Evolutionary conservation across 495 filamentous ascomycete genomes (phyloP).

Genomic region (Massariosphaeria phaeospora): DNA sequence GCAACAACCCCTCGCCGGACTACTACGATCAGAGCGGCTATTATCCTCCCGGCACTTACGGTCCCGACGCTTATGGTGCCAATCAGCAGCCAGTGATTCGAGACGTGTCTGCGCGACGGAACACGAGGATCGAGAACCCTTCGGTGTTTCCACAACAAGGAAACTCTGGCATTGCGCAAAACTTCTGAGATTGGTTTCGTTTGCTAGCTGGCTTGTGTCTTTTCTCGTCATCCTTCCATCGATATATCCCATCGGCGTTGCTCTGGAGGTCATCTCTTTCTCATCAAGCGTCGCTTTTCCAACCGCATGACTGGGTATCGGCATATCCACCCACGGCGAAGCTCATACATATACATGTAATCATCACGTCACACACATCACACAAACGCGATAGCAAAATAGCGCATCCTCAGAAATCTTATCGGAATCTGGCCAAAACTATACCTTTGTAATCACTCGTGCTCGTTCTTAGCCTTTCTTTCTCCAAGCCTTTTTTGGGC

Average conservation of each 20-base stretch:
- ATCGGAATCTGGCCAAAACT: too few species aligned
- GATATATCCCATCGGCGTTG: constrained; percentile 22
- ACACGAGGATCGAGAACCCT: constrained; percentile 90
- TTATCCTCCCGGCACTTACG: constrained; percentile 53
- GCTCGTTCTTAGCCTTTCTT: too few species aligned
- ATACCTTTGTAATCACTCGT: too few species aligned
- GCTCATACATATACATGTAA: constrained; percentile 17
- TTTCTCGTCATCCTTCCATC: not conserved
- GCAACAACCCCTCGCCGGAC: constrained; percentile 45
- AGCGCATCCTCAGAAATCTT: too few species aligned
- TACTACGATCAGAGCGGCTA: constrained; percentile 52
- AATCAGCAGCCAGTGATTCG: constrained; percentile 73
- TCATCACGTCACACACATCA: constrained; percentile 4
- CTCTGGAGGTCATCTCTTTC: not conserved
- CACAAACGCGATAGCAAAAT: too few species aligned
- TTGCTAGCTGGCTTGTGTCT: not conserved
- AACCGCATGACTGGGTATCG: constrained; percentile 1
- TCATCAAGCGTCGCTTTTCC: not conserved
- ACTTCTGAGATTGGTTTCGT: constrained; percentile 59
- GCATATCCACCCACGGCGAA: not conserved
- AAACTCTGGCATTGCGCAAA: constrained; percentile 95
- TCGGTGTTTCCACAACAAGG: constrained; percentile 79
- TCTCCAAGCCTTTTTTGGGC: too few species aligned
- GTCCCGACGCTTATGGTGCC: constrained; percentile 51
- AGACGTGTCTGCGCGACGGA: constrained; percentile 85